phyloP scores from a whole-genome alignment of 192 early-diverging fungal species.

The Coemansia sp. region DNA sequence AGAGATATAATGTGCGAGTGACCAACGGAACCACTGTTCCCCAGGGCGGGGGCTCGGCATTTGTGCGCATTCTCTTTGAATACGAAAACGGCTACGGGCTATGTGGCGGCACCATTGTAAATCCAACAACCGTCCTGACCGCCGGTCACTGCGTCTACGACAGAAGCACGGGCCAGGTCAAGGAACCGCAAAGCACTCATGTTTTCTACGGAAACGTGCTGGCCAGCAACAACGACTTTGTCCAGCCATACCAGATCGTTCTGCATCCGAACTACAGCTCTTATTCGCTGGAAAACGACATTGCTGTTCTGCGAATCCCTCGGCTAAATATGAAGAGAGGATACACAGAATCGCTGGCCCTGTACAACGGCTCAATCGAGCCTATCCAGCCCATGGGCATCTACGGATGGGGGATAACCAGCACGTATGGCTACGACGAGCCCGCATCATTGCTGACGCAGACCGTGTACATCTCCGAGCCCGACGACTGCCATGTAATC shows the following conservation, averaged over 20 bases:
- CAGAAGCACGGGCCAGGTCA: background rate
- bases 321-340: slow-evolving; percentile 13
- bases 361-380: slow-evolving; percentile 22
- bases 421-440: slow-evolving; percentile 22
- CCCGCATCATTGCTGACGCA: slow-evolving; percentile 24
- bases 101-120: slow-evolving; percentile 47
- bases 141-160: slow-evolving; percentile 39
- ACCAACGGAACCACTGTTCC: slow-evolving; percentile 42
- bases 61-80: slow-evolving; percentile 21
- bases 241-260: slow-evolving; percentile 18
- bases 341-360: slow-evolving; percentile 18
- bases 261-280: slow-evolving; percentile 32
- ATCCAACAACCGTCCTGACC: slow-evolving; percentile 33
- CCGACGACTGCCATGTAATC: slow-evolving; percentile 40
- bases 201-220: slow-evolving; percentile 29
- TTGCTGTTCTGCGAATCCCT: slow-evolving; percentile 33
- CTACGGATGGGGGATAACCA: slow-evolving; percentile 44
- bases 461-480: slow-evolving; percentile 32
- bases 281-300: slow-evolving; percentile 28
- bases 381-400: slow-evolving; percentile 29
- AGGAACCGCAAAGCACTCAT: slow-evolving; percentile 10
- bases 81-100: slow-evolving; percentile 9
- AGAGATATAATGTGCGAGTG: slow-evolving; percentile 23
- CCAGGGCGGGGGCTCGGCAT: slow-evolving; percentile 29
- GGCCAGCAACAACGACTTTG: slow-evolving; percentile 7